Conservation (phyloP, 2,329 filamentous ascomycete genomes). For the Aspergillus sp. region DNA sequence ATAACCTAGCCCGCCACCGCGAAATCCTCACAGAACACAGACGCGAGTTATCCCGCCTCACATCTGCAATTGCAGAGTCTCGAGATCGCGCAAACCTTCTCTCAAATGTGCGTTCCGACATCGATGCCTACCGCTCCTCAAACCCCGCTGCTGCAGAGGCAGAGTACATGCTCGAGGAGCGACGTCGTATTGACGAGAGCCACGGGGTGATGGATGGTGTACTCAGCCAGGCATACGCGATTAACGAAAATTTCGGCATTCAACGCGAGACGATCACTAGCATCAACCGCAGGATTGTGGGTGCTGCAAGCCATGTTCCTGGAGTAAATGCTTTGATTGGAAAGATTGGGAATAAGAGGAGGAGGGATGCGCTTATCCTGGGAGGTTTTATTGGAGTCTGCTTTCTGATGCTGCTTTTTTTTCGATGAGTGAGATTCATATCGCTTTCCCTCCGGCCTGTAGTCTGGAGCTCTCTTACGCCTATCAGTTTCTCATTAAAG, state of each 20-base stretch:
- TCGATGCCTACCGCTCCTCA: slow-evolving; percentile 78
- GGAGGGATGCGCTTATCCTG: slow-evolving; percentile 91
- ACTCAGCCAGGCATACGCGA: slow-evolving; percentile 91
- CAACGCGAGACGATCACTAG: slow-evolving; percentile 85
- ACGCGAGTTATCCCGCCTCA: slow-evolving; percentile 75
- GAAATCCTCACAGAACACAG: slow-evolving; percentile 87
- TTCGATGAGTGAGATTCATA: slow-evolving; percentile 60
- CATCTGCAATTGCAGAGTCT: slow-evolving; percentile 69
- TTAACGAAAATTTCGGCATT: slow-evolving; percentile 84
- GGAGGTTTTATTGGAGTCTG: slow-evolving; percentile 89
- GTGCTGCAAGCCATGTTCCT: slow-evolving; percentile 85
- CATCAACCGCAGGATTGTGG: slow-evolving; percentile 86
- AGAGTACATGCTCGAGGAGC: slow-evolving; percentile 96
- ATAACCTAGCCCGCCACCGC: slow-evolving; percentile 86
- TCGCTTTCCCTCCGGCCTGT: slow-evolving; percentile 6
- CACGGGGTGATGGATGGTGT: slow-evolving; percentile 88
- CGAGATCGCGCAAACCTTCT: slow-evolving; percentile 88
- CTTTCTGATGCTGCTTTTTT: slow-evolving; percentile 81
- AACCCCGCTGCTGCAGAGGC: slow-evolving; percentile 83
- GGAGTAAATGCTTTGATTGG: slow-evolving; percentile 90
- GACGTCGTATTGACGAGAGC: slow-evolving; percentile 80
- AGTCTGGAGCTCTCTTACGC: background rate
- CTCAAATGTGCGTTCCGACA: slow-evolving; percentile 86
- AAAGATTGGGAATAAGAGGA: slow-evolving; percentile 91
- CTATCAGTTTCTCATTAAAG: slow-evolving; percentile 1